Evolutionary conservation across 179 eudicot genomes (phyloP).

Genomic region (Heliamphora pulchella): DNA sequence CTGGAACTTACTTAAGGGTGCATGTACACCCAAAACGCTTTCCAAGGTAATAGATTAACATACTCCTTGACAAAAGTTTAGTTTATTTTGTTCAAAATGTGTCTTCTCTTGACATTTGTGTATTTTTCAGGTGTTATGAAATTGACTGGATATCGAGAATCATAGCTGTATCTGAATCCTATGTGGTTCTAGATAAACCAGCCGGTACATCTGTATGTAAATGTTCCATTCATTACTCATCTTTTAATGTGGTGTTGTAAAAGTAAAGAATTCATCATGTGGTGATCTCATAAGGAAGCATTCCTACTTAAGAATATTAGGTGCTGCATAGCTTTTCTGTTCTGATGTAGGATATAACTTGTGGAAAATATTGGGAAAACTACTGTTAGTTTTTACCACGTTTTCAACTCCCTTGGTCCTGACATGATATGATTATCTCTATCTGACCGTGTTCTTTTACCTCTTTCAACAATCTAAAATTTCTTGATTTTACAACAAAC

Average conservation of each 20-base stretch:
- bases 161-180: constrained; percentile 66
- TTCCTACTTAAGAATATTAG: not conserved
- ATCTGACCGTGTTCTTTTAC: not conserved
- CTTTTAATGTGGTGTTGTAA: constrained; percentile 1
- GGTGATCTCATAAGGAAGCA: not conserved
- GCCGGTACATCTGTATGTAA: constrained; percentile 91
- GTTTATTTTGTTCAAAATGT: not conserved
- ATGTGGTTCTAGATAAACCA: constrained; percentile 90
- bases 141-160: constrained; percentile 91
- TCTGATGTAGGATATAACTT: constrained; percentile 1
- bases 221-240: constrained; percentile 7
- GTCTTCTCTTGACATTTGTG: constrained; percentile 16
- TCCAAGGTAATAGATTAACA: constrained; percentile 53
- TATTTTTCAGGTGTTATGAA: constrained; percentile 70
- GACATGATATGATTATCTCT: not conserved
- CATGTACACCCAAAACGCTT: constrained; percentile 93
- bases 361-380: not conserved
- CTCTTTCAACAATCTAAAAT: not conserved
- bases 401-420: not conserved
- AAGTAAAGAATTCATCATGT: not conserved
- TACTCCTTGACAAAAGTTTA: not conserved
- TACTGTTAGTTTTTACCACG: not conserved
- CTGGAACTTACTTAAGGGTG: constrained; percentile 89
- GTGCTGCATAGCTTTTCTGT: not conserved
- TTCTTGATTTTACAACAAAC: not conserved